These are phyloP conservation scores for Globisporangium camurandrum DNA, from an alignment of 352 stramenopile genomes.

Conservation along the genomic window DNA sequence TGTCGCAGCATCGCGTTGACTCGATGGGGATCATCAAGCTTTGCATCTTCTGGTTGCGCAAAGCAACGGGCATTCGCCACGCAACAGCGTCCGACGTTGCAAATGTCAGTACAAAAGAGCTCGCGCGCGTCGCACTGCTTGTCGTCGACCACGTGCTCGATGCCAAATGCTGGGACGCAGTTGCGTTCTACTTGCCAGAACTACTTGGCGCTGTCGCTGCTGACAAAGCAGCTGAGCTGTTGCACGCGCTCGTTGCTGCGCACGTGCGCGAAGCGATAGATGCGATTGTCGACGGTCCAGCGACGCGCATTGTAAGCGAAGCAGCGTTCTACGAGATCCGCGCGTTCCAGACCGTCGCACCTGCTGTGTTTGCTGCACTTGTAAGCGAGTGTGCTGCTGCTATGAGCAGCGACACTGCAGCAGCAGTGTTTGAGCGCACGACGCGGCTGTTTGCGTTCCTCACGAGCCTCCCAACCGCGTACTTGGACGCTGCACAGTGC, in stretches of 20 bases:
- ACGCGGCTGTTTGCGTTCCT: slow-evolving; percentile 23
- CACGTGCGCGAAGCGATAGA: slow-evolving; percentile 25
- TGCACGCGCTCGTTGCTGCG: slow-evolving; percentile 22
- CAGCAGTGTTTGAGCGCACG: neutral
- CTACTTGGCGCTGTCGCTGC: slow-evolving; percentile 31
- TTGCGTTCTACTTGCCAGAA: slow-evolving; percentile 66
- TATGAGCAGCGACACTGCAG: neutral
- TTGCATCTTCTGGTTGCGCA: slow-evolving; percentile 54
- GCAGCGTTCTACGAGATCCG: slow-evolving; percentile 79
- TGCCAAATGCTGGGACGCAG: slow-evolving; percentile 59
- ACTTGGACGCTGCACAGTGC: slow-evolving; percentile 19
- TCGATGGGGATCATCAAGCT: slow-evolving; percentile 70
- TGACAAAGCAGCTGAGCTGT: slow-evolving; percentile 17
- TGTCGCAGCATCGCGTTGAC: slow-evolving; percentile 12
- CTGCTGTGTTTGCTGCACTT: slow-evolving; percentile 27
- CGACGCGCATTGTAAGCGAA: slow-evolving; percentile 48
- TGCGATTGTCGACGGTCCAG: slow-evolving; percentile 13
- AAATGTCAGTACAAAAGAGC: slow-evolving; percentile 10
- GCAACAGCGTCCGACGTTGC: slow-evolving; percentile 5
- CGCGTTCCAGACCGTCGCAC: slow-evolving; percentile 30
- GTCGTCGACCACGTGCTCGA: slow-evolving; percentile 54
- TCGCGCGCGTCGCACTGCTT: slow-evolving; percentile 25
- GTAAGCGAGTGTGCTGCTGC: slow-evolving; percentile 7
- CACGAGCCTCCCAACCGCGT: slow-evolving; percentile 22
- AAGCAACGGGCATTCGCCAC: slow-evolving; percentile 14